A percentile compares a stretch with the other conserved stretches of the same genome.
phyloP scores from a whole-genome alignment of 345 rosid genomes.

The Mercurialis annua region DNA sequence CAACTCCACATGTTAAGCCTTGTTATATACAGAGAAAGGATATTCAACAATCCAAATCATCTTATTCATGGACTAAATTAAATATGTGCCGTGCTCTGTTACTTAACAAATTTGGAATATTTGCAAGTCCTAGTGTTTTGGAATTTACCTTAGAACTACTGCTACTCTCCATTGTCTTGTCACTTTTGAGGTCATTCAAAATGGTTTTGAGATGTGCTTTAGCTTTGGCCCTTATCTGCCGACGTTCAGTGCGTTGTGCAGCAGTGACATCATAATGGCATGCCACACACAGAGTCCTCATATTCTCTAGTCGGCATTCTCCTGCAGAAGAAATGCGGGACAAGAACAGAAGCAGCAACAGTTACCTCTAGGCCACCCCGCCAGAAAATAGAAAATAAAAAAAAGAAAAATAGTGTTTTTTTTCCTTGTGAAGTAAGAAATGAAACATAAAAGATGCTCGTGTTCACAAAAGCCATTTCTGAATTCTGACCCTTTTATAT shows the following conservation, averaged over 20 bases:
- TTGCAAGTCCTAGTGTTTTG: neutral
- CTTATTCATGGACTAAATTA: neutral
- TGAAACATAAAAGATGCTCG: too few species aligned
- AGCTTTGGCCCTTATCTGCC: constrained; percentile 45
- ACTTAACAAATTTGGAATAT: neutral
- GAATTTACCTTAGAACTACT: constrained; percentile 33
- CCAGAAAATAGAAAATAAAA: too few species aligned
- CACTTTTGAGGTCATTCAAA: constrained; percentile 38
- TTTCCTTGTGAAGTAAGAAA: too few species aligned
- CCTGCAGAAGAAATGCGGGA: constrained; percentile 39
- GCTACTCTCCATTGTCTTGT: constrained; percentile 18
- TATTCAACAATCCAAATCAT: neutral
- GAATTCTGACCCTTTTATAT: too few species aligned
- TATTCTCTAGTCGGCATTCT: constrained; percentile 85
- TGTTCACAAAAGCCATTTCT: too few species aligned
- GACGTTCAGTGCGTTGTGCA: constrained; percentile 64
- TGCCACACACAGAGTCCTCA: constrained; percentile 92
- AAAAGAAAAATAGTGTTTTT: too few species aligned
- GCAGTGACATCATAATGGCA: constrained; percentile 81
- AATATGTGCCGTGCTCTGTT: neutral
- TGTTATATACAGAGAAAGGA: neutral
- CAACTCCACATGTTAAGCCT: too few species aligned
- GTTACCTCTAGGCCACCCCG: too few species aligned
- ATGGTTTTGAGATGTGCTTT: constrained; percentile 58
- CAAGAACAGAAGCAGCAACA: neutral